Evolutionary conservation across 1,284 basidiomycete genomes (phyloP).

Genomic region (Ganoderma leucocontextum): DNA sequence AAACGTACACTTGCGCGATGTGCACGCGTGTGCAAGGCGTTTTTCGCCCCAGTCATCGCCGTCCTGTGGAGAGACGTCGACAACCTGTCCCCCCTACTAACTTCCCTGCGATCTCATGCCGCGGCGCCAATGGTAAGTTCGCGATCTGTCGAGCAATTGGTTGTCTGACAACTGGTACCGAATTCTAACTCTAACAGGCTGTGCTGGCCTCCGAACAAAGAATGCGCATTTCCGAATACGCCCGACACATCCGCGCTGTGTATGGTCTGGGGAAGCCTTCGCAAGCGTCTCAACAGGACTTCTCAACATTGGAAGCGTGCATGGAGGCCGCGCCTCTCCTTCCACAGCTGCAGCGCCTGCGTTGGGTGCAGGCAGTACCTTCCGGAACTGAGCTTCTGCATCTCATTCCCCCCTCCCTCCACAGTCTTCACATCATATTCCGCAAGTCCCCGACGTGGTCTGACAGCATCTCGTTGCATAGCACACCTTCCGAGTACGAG

Average conservation of each 20-base stretch:
- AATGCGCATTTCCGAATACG: constrained; percentile 18
- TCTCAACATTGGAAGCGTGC: neutral
- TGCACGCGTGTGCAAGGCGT: constrained; percentile 24
- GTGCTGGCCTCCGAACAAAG: neutral
- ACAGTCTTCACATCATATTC: constrained; percentile 27
- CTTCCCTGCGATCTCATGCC: neutral
- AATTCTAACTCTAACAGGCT: neutral
- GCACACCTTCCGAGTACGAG: constrained; percentile 2
- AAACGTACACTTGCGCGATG: constrained; percentile 22
- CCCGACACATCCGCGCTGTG: constrained; percentile 22
- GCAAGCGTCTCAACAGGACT: neutral
- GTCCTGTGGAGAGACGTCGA: constrained; percentile 28
- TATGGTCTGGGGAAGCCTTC: constrained; percentile 8
- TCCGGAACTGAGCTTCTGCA: constrained; percentile 14
- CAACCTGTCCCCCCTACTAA: constrained; percentile 17
- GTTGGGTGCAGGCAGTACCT: constrained; percentile 20
- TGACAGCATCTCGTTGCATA: neutral
- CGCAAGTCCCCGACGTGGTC: constrained; percentile 3
- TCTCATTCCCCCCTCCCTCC: constrained; percentile 17
- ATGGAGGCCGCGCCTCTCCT: constrained; percentile 5
- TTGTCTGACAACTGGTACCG: neutral
- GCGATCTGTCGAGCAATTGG: neutral
- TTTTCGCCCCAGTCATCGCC: constrained; percentile 26
- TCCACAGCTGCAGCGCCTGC: constrained; percentile 17
- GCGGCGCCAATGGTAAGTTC: neutral